Evolutionary conservation across 768 basidiomycete genomes (phyloP).

Genomic region (Phlebiopsis flavidoalba): DNA sequence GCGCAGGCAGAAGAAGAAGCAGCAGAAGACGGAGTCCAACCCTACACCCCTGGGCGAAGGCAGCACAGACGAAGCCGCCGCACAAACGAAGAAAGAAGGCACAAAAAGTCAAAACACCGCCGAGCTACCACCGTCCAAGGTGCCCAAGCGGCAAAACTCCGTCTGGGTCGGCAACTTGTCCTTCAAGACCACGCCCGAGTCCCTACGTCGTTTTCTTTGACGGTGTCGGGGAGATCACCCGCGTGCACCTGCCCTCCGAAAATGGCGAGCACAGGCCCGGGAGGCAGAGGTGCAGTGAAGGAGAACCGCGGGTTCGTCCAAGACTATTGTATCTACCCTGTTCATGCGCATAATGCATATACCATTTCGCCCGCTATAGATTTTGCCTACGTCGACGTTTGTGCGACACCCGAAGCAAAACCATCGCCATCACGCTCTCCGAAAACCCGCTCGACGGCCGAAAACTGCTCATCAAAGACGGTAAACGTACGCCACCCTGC

Average conservation of each 20-base stretch:
- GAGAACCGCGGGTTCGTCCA: slow-evolving; percentile 75
- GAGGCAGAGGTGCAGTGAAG: slow-evolving; percentile 35
- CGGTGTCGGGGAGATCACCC: slow-evolving; percentile 66
- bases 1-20: slow-evolving; percentile 53
- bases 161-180: slow-evolving; percentile 95
- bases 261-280: slow-evolving; percentile 35
- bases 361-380: slow-evolving; percentile 34
- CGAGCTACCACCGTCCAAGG: slow-evolving; percentile 23
- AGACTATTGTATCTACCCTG: background rate
- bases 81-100: slow-evolving; percentile 15
- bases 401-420: slow-evolving; percentile 68
- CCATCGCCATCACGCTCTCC: slow-evolving; percentile 69
- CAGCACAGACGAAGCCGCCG: slow-evolving; percentile 22
- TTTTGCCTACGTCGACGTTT: slow-evolving; percentile 97
- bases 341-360: background rate
- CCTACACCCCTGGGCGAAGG: slow-evolving; percentile 10
- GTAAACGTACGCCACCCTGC: slow-evolving; percentile 39
- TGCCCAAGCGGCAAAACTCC: slow-evolving; percentile 69
- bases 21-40: slow-evolving; percentile 24
- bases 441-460: slow-evolving; percentile 83
- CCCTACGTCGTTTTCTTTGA: slow-evolving; percentile 70
- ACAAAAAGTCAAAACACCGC: slow-evolving; percentile 26
- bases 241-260: slow-evolving; percentile 87
- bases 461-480: slow-evolving; percentile 89
- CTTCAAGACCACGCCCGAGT: slow-evolving; percentile 78